Evolutionary conservation across 768 basidiomycete species (phyloP).

Genomic region (Macrolepiota fuliginosa): DNA sequence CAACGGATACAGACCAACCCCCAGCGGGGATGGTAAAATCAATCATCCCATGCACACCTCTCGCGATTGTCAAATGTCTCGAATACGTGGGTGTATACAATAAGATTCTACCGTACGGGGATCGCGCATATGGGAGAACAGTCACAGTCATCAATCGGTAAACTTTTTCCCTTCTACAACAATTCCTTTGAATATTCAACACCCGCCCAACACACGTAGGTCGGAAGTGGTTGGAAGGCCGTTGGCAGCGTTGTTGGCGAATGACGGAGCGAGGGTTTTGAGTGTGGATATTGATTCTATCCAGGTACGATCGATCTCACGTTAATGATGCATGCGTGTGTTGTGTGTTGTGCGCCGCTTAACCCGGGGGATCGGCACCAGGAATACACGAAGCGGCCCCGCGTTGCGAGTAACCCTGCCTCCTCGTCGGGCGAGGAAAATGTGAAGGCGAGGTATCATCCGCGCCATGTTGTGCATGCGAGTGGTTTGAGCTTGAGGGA

Average conservation of each 20-base stretch:
- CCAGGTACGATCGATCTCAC: conserved; percentile 43
- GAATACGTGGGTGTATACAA: conserved; percentile 94
- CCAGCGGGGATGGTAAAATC: conserved; percentile 91
- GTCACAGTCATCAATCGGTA: conserved; percentile 94
- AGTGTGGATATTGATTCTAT: conserved; percentile 95
- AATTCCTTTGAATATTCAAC: too few relatives aligned
- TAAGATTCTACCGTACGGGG: conserved; percentile 86
- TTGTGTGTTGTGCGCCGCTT: neutral
- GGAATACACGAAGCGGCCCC: conserved; percentile 94
- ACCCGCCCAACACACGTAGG: too few relatives aligned
- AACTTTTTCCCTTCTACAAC: conserved; percentile 1
- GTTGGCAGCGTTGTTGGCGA: conserved; percentile 91
- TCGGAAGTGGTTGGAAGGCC: conserved; percentile 98
- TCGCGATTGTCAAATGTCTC: conserved; percentile 94
- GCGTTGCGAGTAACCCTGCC: conserved; percentile 22
- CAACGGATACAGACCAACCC: conserved; percentile 53
- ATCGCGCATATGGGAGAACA: conserved; percentile 90
- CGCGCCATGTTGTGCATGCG: conserved; percentile 80
- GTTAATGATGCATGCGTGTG: neutral
- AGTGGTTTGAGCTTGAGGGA: conserved; percentile 67
- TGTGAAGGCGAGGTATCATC: conserved; percentile 59
- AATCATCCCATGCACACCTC: conserved; percentile 94
- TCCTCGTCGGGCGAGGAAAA: conserved; percentile 15
- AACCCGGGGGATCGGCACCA: conserved; percentile 13
- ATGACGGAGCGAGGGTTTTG: conserved; percentile 95